Percentiles rank a stretch among this genome's conserved stretches.
phyloP scores from a whole-genome alignment of 2,329 filamentous ascomycete species.

The Paracamarosporium sp. region DNA sequence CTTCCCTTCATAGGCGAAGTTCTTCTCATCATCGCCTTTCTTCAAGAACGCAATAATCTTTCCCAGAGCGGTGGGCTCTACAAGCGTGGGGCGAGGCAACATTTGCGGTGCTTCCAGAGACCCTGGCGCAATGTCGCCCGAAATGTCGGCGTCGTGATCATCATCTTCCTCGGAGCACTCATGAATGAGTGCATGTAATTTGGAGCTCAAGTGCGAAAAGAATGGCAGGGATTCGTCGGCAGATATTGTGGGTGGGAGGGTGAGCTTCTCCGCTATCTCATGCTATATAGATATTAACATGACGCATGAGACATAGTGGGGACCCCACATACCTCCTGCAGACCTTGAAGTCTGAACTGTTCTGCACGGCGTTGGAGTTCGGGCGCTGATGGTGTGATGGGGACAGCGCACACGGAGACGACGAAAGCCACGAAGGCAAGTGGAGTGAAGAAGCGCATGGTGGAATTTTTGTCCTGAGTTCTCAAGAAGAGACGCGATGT shows the following conservation, averaged over 20 bases:
- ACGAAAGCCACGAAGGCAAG: conserved; percentile 33
- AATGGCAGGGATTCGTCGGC: conserved; percentile 19
- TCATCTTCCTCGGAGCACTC: conserved; percentile 19
- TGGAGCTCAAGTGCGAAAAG: conserved; percentile 26
- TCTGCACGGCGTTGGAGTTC: conserved; percentile 39
- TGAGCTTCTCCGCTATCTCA: conserved; percentile 40
- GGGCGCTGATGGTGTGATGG: conserved; percentile 45
- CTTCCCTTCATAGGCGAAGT: conserved; percentile 44
- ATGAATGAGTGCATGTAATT: conserved; percentile 28
- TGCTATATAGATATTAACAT: conserved; percentile 32
- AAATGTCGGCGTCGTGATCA: conserved; percentile 36
- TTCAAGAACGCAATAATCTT: conserved; percentile 32
- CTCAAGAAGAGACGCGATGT: not conserved
- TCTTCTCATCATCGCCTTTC: conserved; percentile 23
- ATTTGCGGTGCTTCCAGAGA: conserved; percentile 41
- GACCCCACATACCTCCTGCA: conserved; percentile 37
- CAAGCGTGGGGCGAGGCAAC: conserved; percentile 31
- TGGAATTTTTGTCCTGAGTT: conserved; percentile 10
- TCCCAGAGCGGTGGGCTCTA: conserved; percentile 22
- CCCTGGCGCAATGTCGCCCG: conserved; percentile 45
- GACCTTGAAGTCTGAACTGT: conserved; percentile 40
- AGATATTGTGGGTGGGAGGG: conserved; percentile 25
- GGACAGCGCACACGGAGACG: conserved; percentile 33
- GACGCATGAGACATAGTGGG: not conserved
- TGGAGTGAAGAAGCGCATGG: conserved; percentile 36